A percentile compares a stretch with the other conserved stretches of the same genome.
Conservation (phyloP, 2,329 filamentous ascomycete species). For the Sporothrix mexicana region DNA sequence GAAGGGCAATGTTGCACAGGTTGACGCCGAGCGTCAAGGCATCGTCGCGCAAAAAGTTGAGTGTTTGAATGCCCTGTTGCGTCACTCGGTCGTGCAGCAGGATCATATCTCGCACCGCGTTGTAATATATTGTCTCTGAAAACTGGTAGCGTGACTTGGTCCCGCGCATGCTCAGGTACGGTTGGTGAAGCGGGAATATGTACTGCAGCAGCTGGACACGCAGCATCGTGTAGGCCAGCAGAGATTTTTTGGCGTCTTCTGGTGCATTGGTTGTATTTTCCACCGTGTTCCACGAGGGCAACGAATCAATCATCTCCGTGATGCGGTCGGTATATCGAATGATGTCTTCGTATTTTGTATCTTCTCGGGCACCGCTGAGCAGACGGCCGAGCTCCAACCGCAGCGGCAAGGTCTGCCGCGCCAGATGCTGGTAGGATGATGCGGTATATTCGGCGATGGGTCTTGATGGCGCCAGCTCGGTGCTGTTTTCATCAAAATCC, state of each 20-base stretch:
- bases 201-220: constrained; percentile 67
- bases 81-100: constrained; percentile 66
- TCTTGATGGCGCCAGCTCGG: constrained; percentile 57
- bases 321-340: constrained; percentile 66
- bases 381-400: constrained; percentile 63
- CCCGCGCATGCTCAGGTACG: constrained; percentile 64
- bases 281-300: constrained; percentile 61
- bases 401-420: constrained; percentile 61
- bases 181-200: constrained; percentile 66
- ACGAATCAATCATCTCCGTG: constrained; percentile 64
- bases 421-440: constrained; percentile 64
- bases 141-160: constrained; percentile 66
- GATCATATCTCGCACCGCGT: constrained; percentile 65
- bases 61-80: constrained; percentile 62
- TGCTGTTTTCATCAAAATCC: constrained; percentile 59
- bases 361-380: constrained; percentile 59
- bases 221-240: constrained; percentile 64
- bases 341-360: constrained; percentile 66
- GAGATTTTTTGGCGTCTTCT: constrained; percentile 58
- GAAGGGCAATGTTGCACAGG: constrained; percentile 64
- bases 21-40: constrained; percentile 65
- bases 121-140: constrained; percentile 68
- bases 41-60: constrained; percentile 67
- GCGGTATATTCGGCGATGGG: constrained; percentile 61
- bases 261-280: constrained; percentile 42